Evolutionary conservation across 805 yeast genomes (phyloP).

Genomic region (Candida maesae): DNA sequence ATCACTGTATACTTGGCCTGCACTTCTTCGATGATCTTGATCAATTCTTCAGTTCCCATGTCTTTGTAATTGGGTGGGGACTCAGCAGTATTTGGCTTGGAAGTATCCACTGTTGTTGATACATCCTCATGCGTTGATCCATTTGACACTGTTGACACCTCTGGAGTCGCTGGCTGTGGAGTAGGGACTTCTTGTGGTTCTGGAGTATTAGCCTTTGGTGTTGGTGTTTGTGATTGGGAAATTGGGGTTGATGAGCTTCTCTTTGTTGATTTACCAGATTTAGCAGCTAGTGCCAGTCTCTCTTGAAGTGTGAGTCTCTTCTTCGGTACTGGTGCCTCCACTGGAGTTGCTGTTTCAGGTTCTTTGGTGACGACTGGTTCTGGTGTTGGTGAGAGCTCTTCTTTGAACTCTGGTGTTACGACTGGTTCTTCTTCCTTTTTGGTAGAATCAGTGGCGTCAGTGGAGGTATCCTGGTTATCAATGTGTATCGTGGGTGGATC

Average conservation of each 20-base stretch:
- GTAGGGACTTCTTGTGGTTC: too few relatives aligned
- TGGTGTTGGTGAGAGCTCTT: background rate
- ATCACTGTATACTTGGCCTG: constrained; percentile 11
- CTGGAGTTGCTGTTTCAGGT: background rate
- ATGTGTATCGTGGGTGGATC: too few relatives aligned
- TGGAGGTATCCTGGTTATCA: too few relatives aligned
- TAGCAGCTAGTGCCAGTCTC: constrained; percentile 78
- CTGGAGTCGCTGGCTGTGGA: too few relatives aligned
- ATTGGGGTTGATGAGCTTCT: constrained; percentile 18
- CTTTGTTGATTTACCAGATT: constrained; percentile 31
- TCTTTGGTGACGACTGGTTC: background rate
- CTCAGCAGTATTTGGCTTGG: too few relatives aligned
- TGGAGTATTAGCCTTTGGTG: too few relatives aligned
- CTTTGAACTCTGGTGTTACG: background rate
- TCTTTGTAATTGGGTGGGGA: constrained; percentile 15
- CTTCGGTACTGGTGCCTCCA: constrained; percentile 27
- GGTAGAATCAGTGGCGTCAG: too few relatives aligned
- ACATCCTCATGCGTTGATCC: too few relatives aligned
- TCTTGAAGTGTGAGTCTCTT: constrained; percentile 79
- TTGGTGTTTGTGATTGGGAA: background rate
- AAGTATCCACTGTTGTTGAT: too few relatives aligned
- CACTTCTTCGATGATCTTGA: constrained; percentile 14
- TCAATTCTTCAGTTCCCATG: constrained; percentile 15
- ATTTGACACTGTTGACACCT: background rate
- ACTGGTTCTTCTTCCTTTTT: background rate